Conservation (phyloP, 2,329 filamentous ascomycete genomes). For the Phialemonium atrogriseum region DNA sequence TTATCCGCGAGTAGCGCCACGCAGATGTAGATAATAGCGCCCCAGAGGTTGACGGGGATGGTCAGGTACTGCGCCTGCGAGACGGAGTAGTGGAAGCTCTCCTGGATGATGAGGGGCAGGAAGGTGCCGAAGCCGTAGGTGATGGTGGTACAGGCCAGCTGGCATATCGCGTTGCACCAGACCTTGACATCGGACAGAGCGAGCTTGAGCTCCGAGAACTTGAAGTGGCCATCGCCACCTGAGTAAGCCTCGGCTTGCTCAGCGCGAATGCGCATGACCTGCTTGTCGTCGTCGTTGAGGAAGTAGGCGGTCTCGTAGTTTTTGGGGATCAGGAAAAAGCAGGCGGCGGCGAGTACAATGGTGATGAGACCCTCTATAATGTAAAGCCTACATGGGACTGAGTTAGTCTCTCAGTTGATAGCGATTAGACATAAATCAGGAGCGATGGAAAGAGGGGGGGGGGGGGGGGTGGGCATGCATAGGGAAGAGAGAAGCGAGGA, state of each 20-base stretch:
- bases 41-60: slow-evolving; percentile 68
- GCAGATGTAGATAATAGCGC: too few relatives aligned
- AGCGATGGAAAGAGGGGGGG: too few relatives aligned
- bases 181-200: neutral
- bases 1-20: too few relatives aligned
- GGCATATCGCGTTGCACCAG: neutral
- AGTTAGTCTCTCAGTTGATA: too few relatives aligned
- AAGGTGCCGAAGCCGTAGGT: slow-evolving; percentile 62
- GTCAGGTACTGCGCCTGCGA: slow-evolving; percentile 68
- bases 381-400: too few relatives aligned
- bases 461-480: too few relatives aligned
- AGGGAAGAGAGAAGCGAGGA: too few relatives aligned
- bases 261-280: slow-evolving; percentile 30
- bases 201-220: slow-evolving; percentile 60
- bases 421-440: too few relatives aligned
- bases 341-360: slow-evolving; percentile 44
- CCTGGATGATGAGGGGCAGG: slow-evolving; percentile 68
- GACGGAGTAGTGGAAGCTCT: slow-evolving; percentile 53
- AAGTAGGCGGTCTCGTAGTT: slow-evolving; percentile 53
- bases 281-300: slow-evolving; percentile 48
- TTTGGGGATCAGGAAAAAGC: slow-evolving; percentile 53
- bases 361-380: slow-evolving; percentile 41
- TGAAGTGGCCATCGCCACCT: slow-evolving; percentile 56
- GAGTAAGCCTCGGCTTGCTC: slow-evolving; percentile 37
- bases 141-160: slow-evolving; percentile 5